phyloP scores from a whole-genome alignment of 345 rosid species.

The Syzygium aromaticum region DNA sequence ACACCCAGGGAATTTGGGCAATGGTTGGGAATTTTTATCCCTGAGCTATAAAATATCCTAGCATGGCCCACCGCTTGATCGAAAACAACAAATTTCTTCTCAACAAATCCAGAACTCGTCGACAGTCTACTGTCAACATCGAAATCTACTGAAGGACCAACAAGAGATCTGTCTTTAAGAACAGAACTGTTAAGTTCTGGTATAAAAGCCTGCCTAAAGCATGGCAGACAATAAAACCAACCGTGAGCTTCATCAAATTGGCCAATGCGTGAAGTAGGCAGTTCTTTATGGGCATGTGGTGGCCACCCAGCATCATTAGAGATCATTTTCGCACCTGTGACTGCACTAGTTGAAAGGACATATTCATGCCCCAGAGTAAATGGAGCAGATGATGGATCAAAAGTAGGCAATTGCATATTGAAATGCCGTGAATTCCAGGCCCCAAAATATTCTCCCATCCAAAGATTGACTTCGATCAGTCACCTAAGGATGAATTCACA shows the following conservation, averaged over 20 bases:
- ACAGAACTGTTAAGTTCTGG: conserved; percentile 12
- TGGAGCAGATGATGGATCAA: conserved; percentile 40
- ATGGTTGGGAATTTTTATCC: conserved; percentile 11
- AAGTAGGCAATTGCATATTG: conserved; percentile 22
- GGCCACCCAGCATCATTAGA: conserved; percentile 30
- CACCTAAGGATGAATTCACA: conserved; percentile 16
- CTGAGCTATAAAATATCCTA: conserved; percentile 37
- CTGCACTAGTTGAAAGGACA: conserved; percentile 32
- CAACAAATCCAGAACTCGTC: conserved; percentile 18
- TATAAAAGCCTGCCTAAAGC: conserved; percentile 24
- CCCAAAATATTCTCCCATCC: conserved; percentile 26
- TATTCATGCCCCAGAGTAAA: conserved; percentile 24
- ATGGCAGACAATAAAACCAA: conserved; percentile 31
- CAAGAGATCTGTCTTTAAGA: conserved; percentile 20
- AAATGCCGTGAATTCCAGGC: conserved; percentile 16
- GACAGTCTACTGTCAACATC: neutral
- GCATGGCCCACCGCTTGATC: conserved; percentile 70
- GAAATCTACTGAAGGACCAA: conserved; percentile 14
- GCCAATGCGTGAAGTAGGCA: conserved; percentile 25
- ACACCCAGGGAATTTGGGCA: neutral
- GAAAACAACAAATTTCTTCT: conserved; percentile 43
- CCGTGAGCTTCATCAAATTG: conserved; percentile 26
- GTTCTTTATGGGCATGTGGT: conserved; percentile 17
- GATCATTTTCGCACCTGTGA: conserved; percentile 8
- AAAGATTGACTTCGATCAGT: conserved; percentile 3